Evolutionary conservation across 2,329 filamentous ascomycete species (phyloP), one percentile per base, ranked within the genome.

Genomic region (Ophiognomonia clavigignenti-juglandacearum): DNA sequence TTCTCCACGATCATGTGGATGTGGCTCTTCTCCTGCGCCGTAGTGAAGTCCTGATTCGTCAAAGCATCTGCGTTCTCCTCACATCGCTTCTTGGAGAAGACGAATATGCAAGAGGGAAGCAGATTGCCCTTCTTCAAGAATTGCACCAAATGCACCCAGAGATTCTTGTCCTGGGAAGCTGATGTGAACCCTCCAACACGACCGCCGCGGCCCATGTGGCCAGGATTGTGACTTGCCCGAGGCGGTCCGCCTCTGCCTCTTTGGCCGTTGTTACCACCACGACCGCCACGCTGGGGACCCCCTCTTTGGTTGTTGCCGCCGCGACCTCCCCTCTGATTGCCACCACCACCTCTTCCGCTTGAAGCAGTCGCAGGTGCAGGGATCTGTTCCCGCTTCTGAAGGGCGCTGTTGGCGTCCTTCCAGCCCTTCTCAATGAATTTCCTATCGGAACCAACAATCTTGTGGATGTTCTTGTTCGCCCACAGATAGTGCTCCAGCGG

Each of bases 1-100:
- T 89, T 95, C 64, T 97, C 90, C 55, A 98, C 90, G 29, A 90
- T 92, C 87, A 97, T 96, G 63, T 98, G 92, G 48, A 95, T 95
- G 38, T 88, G 85, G 58, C 93, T 98, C 76, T 96, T 97, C 69
- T 98, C 93, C 3, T 84, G 78, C 1, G 91, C 89, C 6, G 86
- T 96, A 62, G 87, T 95, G 61, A 95, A 97, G 61, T 98, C 93
- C 56, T 96, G 85, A 60, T 96, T 97, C 52, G 88, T 92, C 19
- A 98, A 74, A 0, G 93, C 92, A 62, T 96, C 89, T 1, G 93
- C 93, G 63, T 97, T 98, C 62, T 97, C 90, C 65, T 98, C 93
- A 59, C 93, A 97, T 43, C 93, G 78, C 67, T 93, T 96, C 71
- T 97, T 98, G 3, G 93, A 98, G 66, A 98, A 98, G 47, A 98